Percentiles rank a stretch among this genome's conserved stretches.
These are phyloP conservation scores for Solanum bukasovii DNA, from an alignment of 257 asterid genomes.

Conservation along the genomic window DNA sequence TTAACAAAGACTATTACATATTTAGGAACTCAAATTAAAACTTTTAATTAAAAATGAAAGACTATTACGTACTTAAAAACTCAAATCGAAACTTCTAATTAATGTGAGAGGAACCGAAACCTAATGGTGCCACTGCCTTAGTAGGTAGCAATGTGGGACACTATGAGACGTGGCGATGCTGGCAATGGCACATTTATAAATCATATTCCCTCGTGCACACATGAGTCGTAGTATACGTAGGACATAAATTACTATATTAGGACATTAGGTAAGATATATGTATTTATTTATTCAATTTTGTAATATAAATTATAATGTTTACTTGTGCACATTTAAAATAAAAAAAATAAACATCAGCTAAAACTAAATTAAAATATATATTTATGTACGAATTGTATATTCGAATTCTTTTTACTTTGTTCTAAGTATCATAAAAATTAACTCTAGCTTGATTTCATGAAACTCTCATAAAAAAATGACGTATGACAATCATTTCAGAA, in stretches of 20 bases:
- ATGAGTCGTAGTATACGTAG: too few relatives aligned
- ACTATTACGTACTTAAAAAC: rapidly evolving
- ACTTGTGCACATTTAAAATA: rapidly evolving
- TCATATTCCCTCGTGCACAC: not conserved
- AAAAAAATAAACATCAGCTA: too few relatives aligned
- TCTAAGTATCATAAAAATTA: not conserved
- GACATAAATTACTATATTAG: too few relatives aligned
- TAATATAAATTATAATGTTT: too few relatives aligned
- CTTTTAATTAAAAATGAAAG: rapidly evolving
- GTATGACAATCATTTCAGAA: too few relatives aligned
- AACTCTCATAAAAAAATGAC: too few relatives aligned
- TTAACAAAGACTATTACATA: too few relatives aligned
- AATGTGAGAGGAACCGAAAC: rapidly evolving
- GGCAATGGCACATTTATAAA: not conserved
- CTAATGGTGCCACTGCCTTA: not conserved
- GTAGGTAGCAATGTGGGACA: not conserved
- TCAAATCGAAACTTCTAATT: not conserved
- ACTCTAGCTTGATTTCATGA: too few relatives aligned
- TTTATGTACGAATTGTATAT: not conserved
- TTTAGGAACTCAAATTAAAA: rapidly evolving
- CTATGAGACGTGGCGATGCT: not conserved
- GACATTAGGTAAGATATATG: rapidly evolving
- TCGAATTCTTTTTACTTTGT: not conserved
- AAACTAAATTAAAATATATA: too few relatives aligned
- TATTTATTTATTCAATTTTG: too few relatives aligned